Evolutionary conservation across 2,329 filamentous ascomycete species (phyloP).

Genomic region (Colletotrichum ledebouriae): DNA sequence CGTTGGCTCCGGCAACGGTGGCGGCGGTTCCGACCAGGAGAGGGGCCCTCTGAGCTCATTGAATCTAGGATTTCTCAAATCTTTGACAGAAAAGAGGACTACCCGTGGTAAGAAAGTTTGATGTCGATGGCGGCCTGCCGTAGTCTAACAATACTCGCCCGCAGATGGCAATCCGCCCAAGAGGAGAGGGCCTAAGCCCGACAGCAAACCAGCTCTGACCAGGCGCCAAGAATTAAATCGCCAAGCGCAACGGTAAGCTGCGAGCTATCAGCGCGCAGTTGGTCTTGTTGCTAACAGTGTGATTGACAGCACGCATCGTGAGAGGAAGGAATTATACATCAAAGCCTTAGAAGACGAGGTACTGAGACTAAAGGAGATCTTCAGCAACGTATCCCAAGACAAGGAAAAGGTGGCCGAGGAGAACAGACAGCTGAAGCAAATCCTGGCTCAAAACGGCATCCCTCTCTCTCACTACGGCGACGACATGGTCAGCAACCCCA

Average conservation of each 20-base stretch:
- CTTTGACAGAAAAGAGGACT: slow-evolving; percentile 78
- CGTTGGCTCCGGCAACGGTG: slow-evolving; percentile 17
- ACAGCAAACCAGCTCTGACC: slow-evolving; percentile 94
- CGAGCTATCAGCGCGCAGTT: neutral
- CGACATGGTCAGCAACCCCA: slow-evolving; percentile 61
- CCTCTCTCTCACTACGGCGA: slow-evolving; percentile 53
- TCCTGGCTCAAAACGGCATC: slow-evolving; percentile 68
- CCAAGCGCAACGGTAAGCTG: slow-evolving; percentile 87
- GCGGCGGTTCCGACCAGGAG: slow-evolving; percentile 48
- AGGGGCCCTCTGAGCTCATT: slow-evolving; percentile 58
- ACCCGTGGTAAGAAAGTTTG: slow-evolving; percentile 73
- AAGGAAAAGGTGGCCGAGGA: slow-evolving; percentile 83
- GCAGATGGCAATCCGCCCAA: slow-evolving; percentile 88
- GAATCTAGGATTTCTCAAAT: slow-evolving; percentile 75
- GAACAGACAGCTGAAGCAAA: slow-evolving; percentile 78
- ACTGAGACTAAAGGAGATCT: slow-evolving; percentile 88
- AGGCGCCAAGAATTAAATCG: slow-evolving; percentile 93
- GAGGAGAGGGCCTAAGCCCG: slow-evolving; percentile 92
- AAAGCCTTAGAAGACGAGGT: slow-evolving; percentile 94
- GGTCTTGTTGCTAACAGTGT: slow-evolving; percentile 43
- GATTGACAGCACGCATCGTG: slow-evolving; percentile 86
- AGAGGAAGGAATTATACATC: slow-evolving; percentile 96
- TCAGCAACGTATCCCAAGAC: slow-evolving; percentile 79
- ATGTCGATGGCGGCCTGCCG: neutral
- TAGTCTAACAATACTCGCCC: slow-evolving; percentile 4